These are phyloP conservation scores for Raphidocelis subcapitata DNA, from an alignment of 139 green algal genomes.

Conservation along the genomic window DNA sequence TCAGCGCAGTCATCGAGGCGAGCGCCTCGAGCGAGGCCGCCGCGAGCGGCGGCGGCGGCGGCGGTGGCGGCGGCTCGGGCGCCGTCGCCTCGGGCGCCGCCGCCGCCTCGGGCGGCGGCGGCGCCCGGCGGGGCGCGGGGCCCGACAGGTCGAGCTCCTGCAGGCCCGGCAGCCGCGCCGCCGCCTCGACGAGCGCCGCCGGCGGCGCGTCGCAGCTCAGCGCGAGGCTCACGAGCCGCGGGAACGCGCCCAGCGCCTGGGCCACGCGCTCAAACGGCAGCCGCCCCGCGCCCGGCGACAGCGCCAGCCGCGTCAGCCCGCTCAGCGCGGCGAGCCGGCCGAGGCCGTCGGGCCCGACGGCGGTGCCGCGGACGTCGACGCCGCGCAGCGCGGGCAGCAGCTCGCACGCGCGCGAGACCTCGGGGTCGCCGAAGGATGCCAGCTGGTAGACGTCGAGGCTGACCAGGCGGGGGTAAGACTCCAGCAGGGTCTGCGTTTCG, in stretches of 20 bases:
- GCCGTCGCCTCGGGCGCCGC: no score
- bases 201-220: background rate
- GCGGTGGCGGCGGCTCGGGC: no score
- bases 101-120: no score
- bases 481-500: slow-evolving; percentile 12
- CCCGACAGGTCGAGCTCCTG: slow-evolving; percentile 22
- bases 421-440: slow-evolving; percentile 26
- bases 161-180: background rate
- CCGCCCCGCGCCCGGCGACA: slow-evolving; percentile 4
- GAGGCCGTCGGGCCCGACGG: slow-evolving; percentile 5
- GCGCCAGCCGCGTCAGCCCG: slow-evolving; percentile 7
- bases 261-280: background rate
- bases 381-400: slow-evolving; percentile 14
- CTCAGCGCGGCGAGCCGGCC: slow-evolving; percentile 14
- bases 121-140: background rate
- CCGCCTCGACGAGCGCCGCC: background rate
- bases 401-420: slow-evolving; percentile 13
- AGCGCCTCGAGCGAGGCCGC: background rate
- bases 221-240: slow-evolving; percentile 22
- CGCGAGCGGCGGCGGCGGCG: slow-evolving; percentile 3
- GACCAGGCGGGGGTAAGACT: slow-evolving; percentile 20
- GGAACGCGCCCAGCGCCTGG: slow-evolving; percentile 12
- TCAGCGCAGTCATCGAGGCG: slow-evolving; percentile 11
- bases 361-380: slow-evolving; percentile 24
- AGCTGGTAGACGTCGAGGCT: slow-evolving; percentile 27